Conservation (phyloP, 192 early-diverging fungal species). For the Mortierella hygrophila region DNA sequence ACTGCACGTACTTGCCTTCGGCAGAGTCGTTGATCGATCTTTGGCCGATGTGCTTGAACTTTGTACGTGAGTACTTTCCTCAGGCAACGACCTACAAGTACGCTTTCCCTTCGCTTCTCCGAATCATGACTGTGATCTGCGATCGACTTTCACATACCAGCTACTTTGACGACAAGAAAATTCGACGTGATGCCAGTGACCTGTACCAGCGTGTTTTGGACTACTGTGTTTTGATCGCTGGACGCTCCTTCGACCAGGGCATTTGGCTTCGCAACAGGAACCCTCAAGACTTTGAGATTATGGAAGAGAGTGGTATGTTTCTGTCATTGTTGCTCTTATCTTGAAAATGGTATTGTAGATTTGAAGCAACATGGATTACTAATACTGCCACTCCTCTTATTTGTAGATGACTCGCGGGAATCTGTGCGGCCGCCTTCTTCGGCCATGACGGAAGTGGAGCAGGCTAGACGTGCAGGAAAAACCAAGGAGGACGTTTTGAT, state of each 20-base stretch:
- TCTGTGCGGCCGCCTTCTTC: conserved; percentile 41
- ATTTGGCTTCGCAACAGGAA: conserved; percentile 68
- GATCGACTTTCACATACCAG: conserved; percentile 61
- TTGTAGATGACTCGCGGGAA: conserved; percentile 42
- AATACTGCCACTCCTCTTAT: neutral
- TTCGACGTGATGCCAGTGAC: conserved; percentile 68
- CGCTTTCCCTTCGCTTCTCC: conserved; percentile 69
- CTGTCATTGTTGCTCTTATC: no score
- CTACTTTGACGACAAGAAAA: conserved; percentile 73
- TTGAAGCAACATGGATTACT: neutral
- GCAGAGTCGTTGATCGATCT: conserved; percentile 64
- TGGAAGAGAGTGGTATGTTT: conserved; percentile 34
- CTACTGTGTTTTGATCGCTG: conserved; percentile 80
- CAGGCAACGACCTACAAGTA: conserved; percentile 71
- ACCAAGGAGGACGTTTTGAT: conserved; percentile 76
- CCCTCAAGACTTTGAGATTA: conserved; percentile 58
- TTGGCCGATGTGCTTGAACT: conserved; percentile 72
- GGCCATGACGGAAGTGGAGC: conserved; percentile 57
- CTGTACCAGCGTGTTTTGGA: conserved; percentile 74
- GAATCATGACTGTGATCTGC: conserved; percentile 68
- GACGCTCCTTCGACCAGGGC: conserved; percentile 81
- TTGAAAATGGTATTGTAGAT: neutral
- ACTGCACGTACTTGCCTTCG: conserved; percentile 59
- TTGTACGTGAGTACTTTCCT: conserved; percentile 71
- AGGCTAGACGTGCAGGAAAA: conserved; percentile 59